phyloP scores from a whole-genome alignment of 345 rosid genomes.

The Melaleuca quinquenervia region DNA sequence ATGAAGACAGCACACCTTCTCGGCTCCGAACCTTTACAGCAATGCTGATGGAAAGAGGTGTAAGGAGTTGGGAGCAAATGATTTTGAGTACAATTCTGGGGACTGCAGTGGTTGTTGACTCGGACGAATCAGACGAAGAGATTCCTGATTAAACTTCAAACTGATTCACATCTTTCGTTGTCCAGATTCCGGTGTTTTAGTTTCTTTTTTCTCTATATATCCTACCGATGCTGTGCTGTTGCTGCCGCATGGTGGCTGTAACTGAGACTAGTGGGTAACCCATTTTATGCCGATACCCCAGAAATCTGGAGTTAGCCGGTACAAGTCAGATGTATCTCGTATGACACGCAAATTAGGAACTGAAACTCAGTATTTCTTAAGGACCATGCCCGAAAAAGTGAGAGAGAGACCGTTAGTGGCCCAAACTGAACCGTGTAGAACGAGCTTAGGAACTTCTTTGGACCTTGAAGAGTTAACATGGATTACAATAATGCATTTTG shows the following conservation, averaged over 20 bases:
- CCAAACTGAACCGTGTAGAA: neutral
- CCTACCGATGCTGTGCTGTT: neutral
- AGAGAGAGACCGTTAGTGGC: neutral
- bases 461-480: neutral
- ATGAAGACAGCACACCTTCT: neutral
- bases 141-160: neutral
- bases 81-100: constrained; percentile 7
- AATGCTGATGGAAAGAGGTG: constrained; percentile 14
- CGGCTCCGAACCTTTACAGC: constrained; percentile 2
- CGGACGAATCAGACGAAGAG: constrained; percentile 13
- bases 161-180: neutral
- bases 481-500: neutral
- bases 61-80: constrained; percentile 26
- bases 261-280: neutral
- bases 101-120: neutral
- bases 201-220: neutral
- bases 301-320: neutral
- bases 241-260: neutral
- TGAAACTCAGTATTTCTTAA: neutral
- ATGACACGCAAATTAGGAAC: neutral
- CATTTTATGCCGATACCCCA: neutral
- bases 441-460: neutral
- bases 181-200: neutral
- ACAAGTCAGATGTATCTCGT: neutral
- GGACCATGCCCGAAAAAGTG: neutral